A percentile compares a stretch with the other conserved stretches of the same genome.
Conservation (phyloP, 371 early-diverging fungal genomes). For the Mortierella sp. region DNA sequence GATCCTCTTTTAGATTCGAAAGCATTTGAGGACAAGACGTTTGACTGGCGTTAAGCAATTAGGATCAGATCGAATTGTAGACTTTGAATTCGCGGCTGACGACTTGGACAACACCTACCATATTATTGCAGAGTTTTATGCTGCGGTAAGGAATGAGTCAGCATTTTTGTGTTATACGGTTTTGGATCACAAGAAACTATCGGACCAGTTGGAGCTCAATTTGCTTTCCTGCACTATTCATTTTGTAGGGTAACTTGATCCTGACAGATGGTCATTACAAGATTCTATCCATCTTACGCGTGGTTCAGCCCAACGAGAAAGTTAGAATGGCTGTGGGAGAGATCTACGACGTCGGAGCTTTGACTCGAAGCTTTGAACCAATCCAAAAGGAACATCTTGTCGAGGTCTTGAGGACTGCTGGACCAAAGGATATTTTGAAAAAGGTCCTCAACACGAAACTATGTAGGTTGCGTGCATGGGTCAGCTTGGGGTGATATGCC, state of each 20-base stretch:
- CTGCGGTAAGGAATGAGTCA: conserved; percentile 68
- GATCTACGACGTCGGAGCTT: conserved; percentile 68
- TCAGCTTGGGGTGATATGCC: no score
- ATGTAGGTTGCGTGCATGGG: conserved; percentile 57
- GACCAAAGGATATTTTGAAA: conserved; percentile 80
- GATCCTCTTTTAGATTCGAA: conserved; percentile 85
- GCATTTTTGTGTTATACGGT: neutral
- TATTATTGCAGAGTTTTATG: conserved; percentile 95
- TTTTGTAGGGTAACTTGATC: conserved; percentile 89
- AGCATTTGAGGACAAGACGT: conserved; percentile 88
- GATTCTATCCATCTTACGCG: conserved; percentile 88
- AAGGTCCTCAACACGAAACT: conserved; percentile 80
- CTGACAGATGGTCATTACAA: conserved; percentile 90
- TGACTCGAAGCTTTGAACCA: conserved; percentile 70
- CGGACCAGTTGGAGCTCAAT: neutral
- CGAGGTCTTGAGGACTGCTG: conserved; percentile 65
- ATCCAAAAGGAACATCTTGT: conserved; percentile 69
- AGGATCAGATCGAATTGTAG: conserved; percentile 93
- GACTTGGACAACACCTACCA: conserved; percentile 81
- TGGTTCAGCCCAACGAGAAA: conserved; percentile 84
- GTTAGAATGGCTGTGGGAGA: conserved; percentile 85
- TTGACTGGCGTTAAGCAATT: conserved; percentile 86
- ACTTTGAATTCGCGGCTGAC: conserved; percentile 90
- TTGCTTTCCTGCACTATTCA: neutral
- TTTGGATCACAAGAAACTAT: neutral